Evolutionary conservation across 2,329 filamentous ascomycete species (phyloP), one percentile per base, ranked within the genome.

Genomic region (Penicillium sp.): DNA sequence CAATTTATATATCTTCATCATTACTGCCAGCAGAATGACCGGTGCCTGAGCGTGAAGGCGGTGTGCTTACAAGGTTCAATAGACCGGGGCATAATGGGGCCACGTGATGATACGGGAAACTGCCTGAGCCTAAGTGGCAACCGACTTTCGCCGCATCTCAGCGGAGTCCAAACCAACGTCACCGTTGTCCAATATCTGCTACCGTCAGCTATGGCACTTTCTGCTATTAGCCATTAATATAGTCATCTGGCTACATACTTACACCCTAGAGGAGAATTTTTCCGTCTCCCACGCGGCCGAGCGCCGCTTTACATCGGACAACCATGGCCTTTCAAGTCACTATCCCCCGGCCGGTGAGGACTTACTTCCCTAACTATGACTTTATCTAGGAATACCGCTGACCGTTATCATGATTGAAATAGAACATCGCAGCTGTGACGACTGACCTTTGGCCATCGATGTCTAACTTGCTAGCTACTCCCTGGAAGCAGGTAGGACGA

Each of bases 321-420:
- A 76, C 57, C 67, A 82, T 82, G 81, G 79, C 80, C 68, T 80
- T 81, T 65, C 78, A 80, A 69, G 72, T 76, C 63, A 74, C 79
- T 60, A 69, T 78, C 63, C 73, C 73, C 59, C 67, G 78, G 59
- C 77, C 78, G 64, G 80, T 82, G 69, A 64, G 78, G 40, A 59
- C 31, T 31, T 26, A 25, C 18, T 27, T n/a, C n/a, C 31, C 20
- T 15, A 2, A 20, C 6, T 35, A 25, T 22, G 27, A 22, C 3
- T 35, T 37, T 22, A 22, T 18, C 25, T 9, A 29, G 23, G 22
- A 14, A 31, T 42, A 22, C 29, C n/a, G 20, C 49, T 51, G 29
- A 51, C 20, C 48, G 49, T 51, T 22, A 42, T 60, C 69, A 68
- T 50, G n/a, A 40, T 26, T 27, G 33, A 27, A 48, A n/a, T 59